Evolutionary conservation across 495 filamentous ascomycete species (phyloP), one percentile per base, ranked within the genome.

Genomic region (Penicillium goetzii): DNA sequence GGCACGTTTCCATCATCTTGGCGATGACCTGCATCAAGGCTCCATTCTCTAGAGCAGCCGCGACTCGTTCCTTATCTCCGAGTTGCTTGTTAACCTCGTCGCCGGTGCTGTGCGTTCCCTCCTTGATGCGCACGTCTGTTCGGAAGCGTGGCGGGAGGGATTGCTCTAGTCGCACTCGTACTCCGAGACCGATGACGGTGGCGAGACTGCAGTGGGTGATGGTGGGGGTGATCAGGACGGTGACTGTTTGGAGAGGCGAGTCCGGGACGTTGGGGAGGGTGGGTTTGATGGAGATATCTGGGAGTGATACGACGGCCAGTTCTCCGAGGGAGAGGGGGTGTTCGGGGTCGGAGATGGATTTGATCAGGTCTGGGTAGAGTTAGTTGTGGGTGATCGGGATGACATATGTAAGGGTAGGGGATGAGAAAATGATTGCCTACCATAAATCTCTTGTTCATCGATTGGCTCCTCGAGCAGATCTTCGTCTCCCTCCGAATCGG

Each of bases 21-120:
- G 88, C 85, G 67, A 99, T 80, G 19, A 97, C 90, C 54, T 87
- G 86, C 85, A 92, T 90, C 61, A 99, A 80, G 0, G 91, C 94
- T 58, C 89, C 89, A 75, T 99, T 99, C 77, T 99, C 96, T 68
- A 98, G 77, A 8, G 95, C 95, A 32, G 95, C 96, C 11, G 92
- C 92, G 34, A 99, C 95, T 63, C 95, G 83, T 78, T 99, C 95
- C 80, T 99, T 99, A 77, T 99, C 96, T 51, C 86, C 90, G 36
- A 99, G 77, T 72, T 99, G 96, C 80, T 97, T 96, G 78, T 93
- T 97, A 47, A 98, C 92, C 72, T 96, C 92, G 60, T 96, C 92
- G 23, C 88, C 94, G 45, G 96, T 96, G 65, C 88, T 91, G 71
- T 98, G 95, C n/a, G 92, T 93, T 38, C 93, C 95, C 77, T 95